A percentile compares a stretch with the other conserved stretches of the same genome.
Evolutionary conservation across 257 asterid genomes (phyloP).

Genomic region (Ajuga chamaepitys): DNA sequence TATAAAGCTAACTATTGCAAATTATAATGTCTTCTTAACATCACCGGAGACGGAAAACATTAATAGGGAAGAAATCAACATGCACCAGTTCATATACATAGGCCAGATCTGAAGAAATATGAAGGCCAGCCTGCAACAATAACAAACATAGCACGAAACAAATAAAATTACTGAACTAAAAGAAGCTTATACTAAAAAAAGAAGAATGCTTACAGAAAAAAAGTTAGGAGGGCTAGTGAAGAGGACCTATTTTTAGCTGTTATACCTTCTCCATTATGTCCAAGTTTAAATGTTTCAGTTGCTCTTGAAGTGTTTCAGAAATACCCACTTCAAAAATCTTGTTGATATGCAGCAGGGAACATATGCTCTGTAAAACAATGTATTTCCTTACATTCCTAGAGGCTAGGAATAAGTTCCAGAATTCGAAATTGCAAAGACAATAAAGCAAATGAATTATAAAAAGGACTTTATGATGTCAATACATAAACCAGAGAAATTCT

Average conservation of each 20-base stretch:
- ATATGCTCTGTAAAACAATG: conserved; percentile 58
- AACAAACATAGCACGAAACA: not conserved
- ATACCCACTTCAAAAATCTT: conserved; percentile 90
- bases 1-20: not conserved
- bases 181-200: not conserved
- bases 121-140: conserved; percentile 57
- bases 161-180: not conserved
- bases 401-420: not conserved
- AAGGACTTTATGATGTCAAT: no score
- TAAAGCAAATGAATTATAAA: not conserved
- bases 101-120: conserved; percentile 69
- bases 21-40: not conserved
- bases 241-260: conserved; percentile 3
- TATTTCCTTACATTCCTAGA: conserved; percentile 1
- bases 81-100: conserved; percentile 82
- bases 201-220: not conserved
- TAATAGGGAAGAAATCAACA: not conserved
- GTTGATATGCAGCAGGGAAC: conserved; percentile 81
- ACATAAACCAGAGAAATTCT: not conserved
- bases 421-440: not conserved
- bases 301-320: conserved; percentile 69
- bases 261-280: conserved; percentile 74
- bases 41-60: not conserved
- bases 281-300: conserved; percentile 53
- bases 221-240: not conserved